Conservation (phyloP, 495 filamentous ascomycete genomes). For the Hyaloscypha variabilis region DNA sequence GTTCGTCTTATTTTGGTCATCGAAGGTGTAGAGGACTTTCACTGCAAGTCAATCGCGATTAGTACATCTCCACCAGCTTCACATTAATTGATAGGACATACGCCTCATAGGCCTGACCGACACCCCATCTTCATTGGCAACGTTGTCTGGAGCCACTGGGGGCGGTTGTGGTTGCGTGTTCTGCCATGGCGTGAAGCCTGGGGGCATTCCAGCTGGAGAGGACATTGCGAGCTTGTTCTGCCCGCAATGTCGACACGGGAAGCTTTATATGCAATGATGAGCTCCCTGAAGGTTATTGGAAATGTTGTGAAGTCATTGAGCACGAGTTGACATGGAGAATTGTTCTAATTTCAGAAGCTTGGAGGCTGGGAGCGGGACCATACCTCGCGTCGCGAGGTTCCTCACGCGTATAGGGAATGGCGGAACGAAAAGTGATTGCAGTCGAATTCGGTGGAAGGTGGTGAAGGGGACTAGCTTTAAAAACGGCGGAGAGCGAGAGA, state of each 20-base stretch:
- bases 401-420: slow-evolving; percentile 2
- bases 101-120: slow-evolving; percentile 54
- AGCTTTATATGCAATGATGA: slow-evolving; percentile 9
- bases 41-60: slow-evolving; percentile 51
- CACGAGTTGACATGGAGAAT: neutral
- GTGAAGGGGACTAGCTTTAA: neutral
- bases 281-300: slow-evolving; percentile 17
- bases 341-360: neutral
- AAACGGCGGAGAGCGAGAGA: neutral
- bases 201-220: slow-evolving; percentile 19
- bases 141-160: slow-evolving; percentile 6
- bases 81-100: slow-evolving; percentile 33
- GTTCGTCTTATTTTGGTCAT: slow-evolving; percentile 84
- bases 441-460: neutral
- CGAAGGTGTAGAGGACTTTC: slow-evolving; percentile 97
- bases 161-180: slow-evolving; percentile 12
- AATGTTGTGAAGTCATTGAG: slow-evolving; percentile 25
- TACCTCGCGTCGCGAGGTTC: slow-evolving; percentile 15
- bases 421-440: neutral
- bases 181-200: slow-evolving; percentile 7
- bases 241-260: slow-evolving; percentile 21
- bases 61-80: slow-evolving; percentile 2
- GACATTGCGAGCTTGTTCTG: slow-evolving; percentile 28
- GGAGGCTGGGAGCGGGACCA: neutral
- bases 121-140: slow-evolving; percentile 43